Base-by-base conservation (phyloP, 768 basidiomycete genomes). In the Kwoniella heveanensis region DNA sequence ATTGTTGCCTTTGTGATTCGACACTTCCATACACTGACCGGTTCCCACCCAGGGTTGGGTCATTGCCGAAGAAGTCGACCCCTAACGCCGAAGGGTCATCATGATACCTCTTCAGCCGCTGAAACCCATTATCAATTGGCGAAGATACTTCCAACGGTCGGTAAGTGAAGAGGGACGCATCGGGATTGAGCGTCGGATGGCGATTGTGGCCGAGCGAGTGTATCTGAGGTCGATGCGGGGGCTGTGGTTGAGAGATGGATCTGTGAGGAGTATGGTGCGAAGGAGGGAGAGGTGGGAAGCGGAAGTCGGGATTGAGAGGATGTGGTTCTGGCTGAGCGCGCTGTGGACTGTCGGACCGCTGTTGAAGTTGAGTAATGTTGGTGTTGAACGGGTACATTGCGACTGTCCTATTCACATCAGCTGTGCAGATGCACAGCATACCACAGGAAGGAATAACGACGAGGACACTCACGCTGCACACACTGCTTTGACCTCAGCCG, bases 241-340 rank as follows among this genome's bases (percentile, higher is more conserved):
- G 57, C n/a, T 58, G 57, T 8, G 57, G 57, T 24, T 58, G 57
- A 8, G 57, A 58, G 17, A 50, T 19, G 15, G 47, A 58, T 30
- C 30, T 30, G 22, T 46, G 50, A 0, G 58, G 32, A 0, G n/a
- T 27, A 21, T 51, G 22, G 17, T 44, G 39, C 10, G 8, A 3
- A 44, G 58, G 17, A 21, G 50, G 29, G 12, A 50, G 25, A 22
- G 57, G 50, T 10, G 58, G 58, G 37, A 60, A 52, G 12, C 50
- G 50, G 24, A 51, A 60, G 26, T 60, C 44, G 48, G 49, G 58
- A 44, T 60, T 53, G n/a, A 52, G 58, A 17, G 58, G 58, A 52
- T 53, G 58, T 24, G 58, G 58, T n/a, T 37, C 30, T 19, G 39
- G 15, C 19, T 44, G 39, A 3, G 15, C 10, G 9, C 17, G 10